Conservation (phyloP, 306 rosid genomes). For the Arachis hypogaea region DNA sequence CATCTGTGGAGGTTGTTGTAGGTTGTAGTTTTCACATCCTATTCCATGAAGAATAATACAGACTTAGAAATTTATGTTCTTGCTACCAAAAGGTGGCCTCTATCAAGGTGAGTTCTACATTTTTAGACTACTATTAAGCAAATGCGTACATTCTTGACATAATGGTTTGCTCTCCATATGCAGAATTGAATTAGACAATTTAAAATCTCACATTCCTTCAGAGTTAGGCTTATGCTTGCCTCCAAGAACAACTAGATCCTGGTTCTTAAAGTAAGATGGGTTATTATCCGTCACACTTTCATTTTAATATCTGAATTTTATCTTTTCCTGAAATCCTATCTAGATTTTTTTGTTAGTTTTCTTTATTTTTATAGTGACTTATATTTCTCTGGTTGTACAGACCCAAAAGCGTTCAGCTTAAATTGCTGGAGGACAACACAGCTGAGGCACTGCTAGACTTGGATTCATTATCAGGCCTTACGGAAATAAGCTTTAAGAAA, state of each 20-base stretch:
- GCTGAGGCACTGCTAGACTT: constrained; percentile 75
- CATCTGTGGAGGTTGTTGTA: constrained; percentile 50
- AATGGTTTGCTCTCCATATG: constrained; percentile 42
- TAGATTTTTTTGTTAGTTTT: constrained; percentile 37
- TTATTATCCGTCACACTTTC: constrained; percentile 25
- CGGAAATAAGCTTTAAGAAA: constrained; percentile 74
- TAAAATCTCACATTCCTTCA: constrained; percentile 53
- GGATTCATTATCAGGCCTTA: constrained; percentile 86
- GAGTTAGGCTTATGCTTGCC: constrained; percentile 74
- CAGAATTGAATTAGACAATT: constrained; percentile 65
- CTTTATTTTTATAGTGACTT: constrained; percentile 34
- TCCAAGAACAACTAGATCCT: constrained; percentile 72
- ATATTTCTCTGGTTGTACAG: constrained; percentile 48
- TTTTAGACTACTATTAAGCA: constrained; percentile 26
- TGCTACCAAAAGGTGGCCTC: constrained; percentile 62
- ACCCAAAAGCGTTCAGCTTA: constrained; percentile 70
- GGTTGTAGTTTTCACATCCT: constrained; percentile 86
- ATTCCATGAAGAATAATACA: constrained; percentile 76
- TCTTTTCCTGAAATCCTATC: constrained; percentile 25
- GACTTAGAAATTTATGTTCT: constrained; percentile 68
- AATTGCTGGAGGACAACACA: constrained; percentile 62
- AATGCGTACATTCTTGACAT: constrained; percentile 17
- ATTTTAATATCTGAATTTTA: constrained; percentile 32
- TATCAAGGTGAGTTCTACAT: constrained; percentile 59
- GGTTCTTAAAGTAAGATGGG: constrained; percentile 83